Evolutionary conservation across 2,329 filamentous ascomycete species (phyloP), one percentile per base, ranked within the genome.

Genomic region (Colletotrichum sp.): DNA sequence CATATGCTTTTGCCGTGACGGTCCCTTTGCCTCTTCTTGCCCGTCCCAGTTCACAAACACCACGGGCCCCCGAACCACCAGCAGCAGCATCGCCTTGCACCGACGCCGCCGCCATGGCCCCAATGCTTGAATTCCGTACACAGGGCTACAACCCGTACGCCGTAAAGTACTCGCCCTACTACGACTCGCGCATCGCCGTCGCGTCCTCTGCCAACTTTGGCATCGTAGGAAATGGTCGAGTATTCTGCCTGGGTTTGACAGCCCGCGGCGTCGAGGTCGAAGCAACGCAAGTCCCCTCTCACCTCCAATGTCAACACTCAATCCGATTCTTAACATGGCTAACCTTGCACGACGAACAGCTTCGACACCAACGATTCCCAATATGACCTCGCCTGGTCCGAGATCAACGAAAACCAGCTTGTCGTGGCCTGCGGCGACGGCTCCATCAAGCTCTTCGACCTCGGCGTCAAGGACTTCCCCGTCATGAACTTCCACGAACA

Each of bases 81-180:
- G 48, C 38, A 66, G 64, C 64, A 66, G 38, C 28, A 67, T 21
- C 65, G 65, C 24, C 28, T 66, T 52, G 64, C 30, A 66, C 36
- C 56, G 71, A 56, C 65, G 67, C 52, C 64, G 48, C 73, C 58
- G 64, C 75, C 71, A 87, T 87, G 86, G 85, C 86, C 32, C 66
- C 84, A 48, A 98, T 98, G 96, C 93, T 98, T 80, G 96, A 98
- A 86, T 98, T 95, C 87, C 94, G 95, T 78, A 98, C 97, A 26
- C 91, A 95, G 83, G 97, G 97, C 81, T 98, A 92, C 90, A 98
- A 98, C 85, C 96, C 96, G 81, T 98, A 98, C 87, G 95, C 95
- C 79, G 96, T 98, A 85, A 98, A 98, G 87, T 99, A 98, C 89
- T 98, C 96, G 71, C 97, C 97, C 8, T 99, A 98, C 88, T 98